Conservation (phyloP, 768 basidiomycete genomes). For the Boletus pseudopeckii region DNA sequence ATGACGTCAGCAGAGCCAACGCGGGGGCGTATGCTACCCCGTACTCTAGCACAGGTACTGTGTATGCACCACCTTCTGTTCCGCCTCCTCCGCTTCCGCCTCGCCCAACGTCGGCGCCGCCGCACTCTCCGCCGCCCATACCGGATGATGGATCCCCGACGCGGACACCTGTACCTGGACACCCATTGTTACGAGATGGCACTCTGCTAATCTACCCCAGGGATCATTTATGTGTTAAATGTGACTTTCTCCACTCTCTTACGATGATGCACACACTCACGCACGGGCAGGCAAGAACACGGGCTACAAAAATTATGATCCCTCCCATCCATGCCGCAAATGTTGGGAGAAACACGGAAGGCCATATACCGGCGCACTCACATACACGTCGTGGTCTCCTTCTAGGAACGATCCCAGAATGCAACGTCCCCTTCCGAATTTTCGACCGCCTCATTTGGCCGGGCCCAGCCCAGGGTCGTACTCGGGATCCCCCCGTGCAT, state of each 20-base stretch:
- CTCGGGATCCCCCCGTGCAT: neutral
- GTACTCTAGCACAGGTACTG: neutral
- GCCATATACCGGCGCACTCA: conserved; percentile 57
- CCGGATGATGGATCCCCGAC: conserved; percentile 64
- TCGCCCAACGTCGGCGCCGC: conserved; percentile 16
- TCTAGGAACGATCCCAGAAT: conserved; percentile 21
- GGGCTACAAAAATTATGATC: conserved; percentile 71
- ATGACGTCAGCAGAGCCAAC: conserved; percentile 13
- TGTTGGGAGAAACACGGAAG: conserved; percentile 75
- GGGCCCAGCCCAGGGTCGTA: neutral
- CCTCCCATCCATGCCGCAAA: conserved; percentile 60
- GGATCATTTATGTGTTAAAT: conserved; percentile 63
- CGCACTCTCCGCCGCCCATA: conserved; percentile 3
- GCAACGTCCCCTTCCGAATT: conserved; percentile 29
- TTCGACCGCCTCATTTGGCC: conserved; percentile 22
- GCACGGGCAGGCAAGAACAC: conserved; percentile 57
- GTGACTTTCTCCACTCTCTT: conserved; percentile 35
- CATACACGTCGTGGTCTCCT: conserved; percentile 44
- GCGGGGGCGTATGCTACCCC: conserved; percentile 20
- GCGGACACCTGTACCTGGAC: conserved; percentile 57
- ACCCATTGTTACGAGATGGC: conserved; percentile 60
- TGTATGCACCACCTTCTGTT: conserved; percentile 13
- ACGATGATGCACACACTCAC: neutral
- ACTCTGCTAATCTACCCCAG: conserved; percentile 67
- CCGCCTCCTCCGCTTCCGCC: conserved; percentile 10